Base-by-base conservation (phyloP, 257 asterid genomes). In the Solanum pinnatisectum region DNA sequence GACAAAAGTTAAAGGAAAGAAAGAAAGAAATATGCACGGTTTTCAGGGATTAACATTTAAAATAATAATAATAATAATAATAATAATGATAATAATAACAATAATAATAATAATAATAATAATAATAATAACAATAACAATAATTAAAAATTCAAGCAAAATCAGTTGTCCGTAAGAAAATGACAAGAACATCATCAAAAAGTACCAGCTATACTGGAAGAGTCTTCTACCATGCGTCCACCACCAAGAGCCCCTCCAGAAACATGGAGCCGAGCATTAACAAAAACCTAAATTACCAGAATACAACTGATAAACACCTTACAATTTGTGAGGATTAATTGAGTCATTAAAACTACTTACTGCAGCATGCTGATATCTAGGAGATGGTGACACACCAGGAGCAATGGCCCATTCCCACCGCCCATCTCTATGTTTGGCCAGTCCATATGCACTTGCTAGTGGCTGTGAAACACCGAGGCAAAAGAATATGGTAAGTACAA, bases 371-470 rank as follows among this genome's bases (percentile, higher is more conserved):
- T 97, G 99, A 92, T 97, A 97, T 95, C 99, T 96, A 72, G 98
- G 90, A 88, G 99, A 97, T 5, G 99, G 99, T 86, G 99, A 97
- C 87, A 97, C 99, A 82, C 99, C 99, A 74, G 99, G 99, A 87
- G 99, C 99, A 91, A 97, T 97, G 91, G 99, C 99, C 99, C 99
- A 97, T 91, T 97, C 99, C 99, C 99, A 97, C 56, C 99, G 98
- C 88, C 99, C 99, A 94, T 97, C 99, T 91, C 98, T 96, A 90
- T 97, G 99, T 92, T 97, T 96, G 37, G 99, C 99, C 65, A 97
- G 98, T 70, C 99, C 99, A 89, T 95, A 97, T 87, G 99, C 99
- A 93, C 99, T 94, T 87, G 98, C 96, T 59, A 96, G 91, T 16
- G 99, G 98, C 99, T 97, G 94, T 92, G 90, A 36, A 79, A 16